Base-by-base conservation (phyloP, 768 basidiomycete genomes). In the Daedaleopsis sinensis region DNA sequence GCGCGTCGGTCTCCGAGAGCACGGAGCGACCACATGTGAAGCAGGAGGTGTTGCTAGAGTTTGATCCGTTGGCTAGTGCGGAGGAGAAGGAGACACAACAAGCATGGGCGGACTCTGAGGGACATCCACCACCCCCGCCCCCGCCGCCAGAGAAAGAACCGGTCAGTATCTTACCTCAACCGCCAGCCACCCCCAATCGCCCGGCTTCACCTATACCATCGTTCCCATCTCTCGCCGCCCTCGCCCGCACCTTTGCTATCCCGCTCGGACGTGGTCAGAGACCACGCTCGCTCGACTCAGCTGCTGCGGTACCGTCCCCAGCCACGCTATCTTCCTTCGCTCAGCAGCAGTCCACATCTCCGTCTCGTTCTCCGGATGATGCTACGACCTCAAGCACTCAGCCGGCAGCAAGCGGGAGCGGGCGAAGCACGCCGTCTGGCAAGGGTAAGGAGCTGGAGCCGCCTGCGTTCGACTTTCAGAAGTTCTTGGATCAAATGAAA, bases 401-500 rank as follows among this genome's bases (percentile, higher is more conserved):
- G 55, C 19, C 39, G 16, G 62, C 49, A 32, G 54, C 65, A 37
- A 55, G 60, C 27, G 44, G 51, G 47, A 64, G 69, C 54, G 66
- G 67, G 50, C 63, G 68, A 48, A 70, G 61, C 57, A 59, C 67
- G 43, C 61, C 65, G 15, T 53, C 42, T 21, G 65, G 39, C 70
- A 55, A 71, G 61, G 56, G 61, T 66, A 58, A 60, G 68, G 37
- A 70, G 65, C 37, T 76, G 73, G 71, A 74, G 35, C 76, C 76
- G 59, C 78, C 79, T 0, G 78, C 79, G 46, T 98, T 98, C 67
- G 96, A 98, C 74, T 98, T 98, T 72, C 94, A 96, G 71, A 87
- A 81, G 51, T 99, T 99, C 74, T 75, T 98, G 64, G 94, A 96
- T 73, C 95, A 99, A 75, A 94, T 99, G 86, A 92, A 96, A 76